Conservation (phyloP, 163 green algal genomes). For the Scenedesmus sp. region DNA sequence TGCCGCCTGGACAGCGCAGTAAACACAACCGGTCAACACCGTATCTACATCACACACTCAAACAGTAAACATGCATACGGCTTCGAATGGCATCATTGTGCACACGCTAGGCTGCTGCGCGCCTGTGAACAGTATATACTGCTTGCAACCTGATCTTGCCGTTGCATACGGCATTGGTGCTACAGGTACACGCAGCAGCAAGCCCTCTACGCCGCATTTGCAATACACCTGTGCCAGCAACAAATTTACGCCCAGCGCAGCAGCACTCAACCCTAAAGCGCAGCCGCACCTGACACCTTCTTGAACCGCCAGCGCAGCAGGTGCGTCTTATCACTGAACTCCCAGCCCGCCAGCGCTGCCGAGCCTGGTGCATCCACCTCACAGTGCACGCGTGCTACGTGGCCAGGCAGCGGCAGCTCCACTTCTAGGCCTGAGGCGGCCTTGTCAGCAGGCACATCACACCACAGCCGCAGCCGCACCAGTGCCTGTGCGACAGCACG, state of each 20-base stretch:
- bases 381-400: slow-evolving; percentile 79
- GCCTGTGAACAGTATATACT: too few relatives aligned
- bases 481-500: slow-evolving; percentile 53
- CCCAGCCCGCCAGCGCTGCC: slow-evolving; percentile 63
- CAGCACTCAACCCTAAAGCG: not conserved
- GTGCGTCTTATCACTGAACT: slow-evolving; percentile 88
- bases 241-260: too few relatives aligned
- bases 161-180: too few relatives aligned
- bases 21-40: not conserved
- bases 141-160: too few relatives aligned
- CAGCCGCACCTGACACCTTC: slow-evolving; percentile 57
- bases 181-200: too few relatives aligned
- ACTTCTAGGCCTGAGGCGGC: slow-evolving; percentile 81
- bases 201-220: too few relatives aligned
- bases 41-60: too few relatives aligned
- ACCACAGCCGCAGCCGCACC: slow-evolving; percentile 63
- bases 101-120: too few relatives aligned
- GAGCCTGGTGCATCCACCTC: slow-evolving; percentile 57
- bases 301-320: slow-evolving; percentile 90
- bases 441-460: slow-evolving; percentile 70
- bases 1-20: not conserved
- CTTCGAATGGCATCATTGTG: too few relatives aligned
- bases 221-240: too few relatives aligned
- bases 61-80: too few relatives aligned
- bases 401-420: slow-evolving; percentile 78